A percentile compares a stretch with the other conserved stretches of the same genome.
Conservation (phyloP, 2,329 filamentous ascomycete species). For the Xylariaceae sp. region DNA sequence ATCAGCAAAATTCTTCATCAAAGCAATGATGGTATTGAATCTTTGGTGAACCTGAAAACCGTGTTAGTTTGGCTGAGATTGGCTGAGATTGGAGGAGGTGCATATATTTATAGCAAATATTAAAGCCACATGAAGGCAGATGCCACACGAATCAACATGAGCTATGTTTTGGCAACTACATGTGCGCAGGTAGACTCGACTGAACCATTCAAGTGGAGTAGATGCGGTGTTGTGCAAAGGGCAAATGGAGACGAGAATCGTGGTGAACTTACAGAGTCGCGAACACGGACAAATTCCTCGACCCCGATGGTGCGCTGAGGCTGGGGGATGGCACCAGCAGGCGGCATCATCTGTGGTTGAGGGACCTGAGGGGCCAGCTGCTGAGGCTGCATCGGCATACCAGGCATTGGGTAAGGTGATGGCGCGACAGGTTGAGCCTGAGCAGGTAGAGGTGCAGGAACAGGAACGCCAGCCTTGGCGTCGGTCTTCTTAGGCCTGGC, state of each 20-base stretch:
- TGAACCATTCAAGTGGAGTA: too few species aligned
- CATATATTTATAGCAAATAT: too few species aligned
- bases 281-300: constrained; percentile 73
- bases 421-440: constrained; percentile 24
- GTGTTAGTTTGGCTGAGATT: constrained; percentile 33
- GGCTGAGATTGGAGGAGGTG: too few species aligned
- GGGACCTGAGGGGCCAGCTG: constrained; percentile 13
- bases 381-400: constrained; percentile 27
- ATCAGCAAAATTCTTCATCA: constrained; percentile 73
- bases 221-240: constrained; percentile 2
- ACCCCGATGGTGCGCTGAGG: constrained; percentile 50
- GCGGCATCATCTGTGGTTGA: constrained; percentile 12
- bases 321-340: constrained; percentile 4
- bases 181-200: too few species aligned
- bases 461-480: constrained; percentile 31
- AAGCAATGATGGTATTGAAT: constrained; percentile 72
- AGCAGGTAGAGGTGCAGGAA: constrained; percentile 31
- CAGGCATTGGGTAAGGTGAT: constrained; percentile 32
- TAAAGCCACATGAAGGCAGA: too few species aligned
- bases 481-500: constrained; percentile 36
- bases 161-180: too few species aligned
- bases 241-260: too few species aligned
- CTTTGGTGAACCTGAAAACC: constrained; percentile 64
- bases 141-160: too few species aligned
- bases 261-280: constrained; percentile 67